Evolutionary conservation across 306 rosid genomes (phyloP).

Genomic region (Leucaena leucocephala): DNA sequence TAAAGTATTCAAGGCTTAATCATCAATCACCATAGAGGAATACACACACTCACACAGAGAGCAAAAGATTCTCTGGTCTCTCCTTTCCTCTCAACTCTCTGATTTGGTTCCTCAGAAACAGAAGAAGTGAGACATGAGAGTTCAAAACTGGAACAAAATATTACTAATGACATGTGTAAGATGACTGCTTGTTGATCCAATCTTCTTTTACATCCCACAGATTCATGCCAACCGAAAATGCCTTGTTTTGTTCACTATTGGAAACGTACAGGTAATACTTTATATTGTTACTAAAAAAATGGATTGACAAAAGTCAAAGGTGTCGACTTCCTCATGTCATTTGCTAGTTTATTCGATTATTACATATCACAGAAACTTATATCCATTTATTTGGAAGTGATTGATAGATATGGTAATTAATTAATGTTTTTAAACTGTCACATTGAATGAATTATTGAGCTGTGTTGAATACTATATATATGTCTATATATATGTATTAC

Average conservation of each 20-base stretch:
- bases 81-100: not conserved
- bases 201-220: constrained; percentile 75
- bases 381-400: too few species aligned
- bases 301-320: too few species aligned
- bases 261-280: constrained; percentile 79
- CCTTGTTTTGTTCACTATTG: constrained; percentile 48
- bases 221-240: too few species aligned
- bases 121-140: not conserved
- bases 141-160: too few species aligned
- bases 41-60: not conserved
- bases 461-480: not conserved
- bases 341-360: too few species aligned
- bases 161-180: constrained; percentile 43
- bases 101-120: not conserved
- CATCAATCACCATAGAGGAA: not conserved
- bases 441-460: not conserved
- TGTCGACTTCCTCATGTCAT: too few species aligned
- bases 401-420: too few species aligned
- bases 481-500: too few species aligned
- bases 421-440: not conserved
- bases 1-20: too few species aligned
- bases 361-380: too few species aligned
- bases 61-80: not conserved
- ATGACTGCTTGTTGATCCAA: constrained; percentile 75
- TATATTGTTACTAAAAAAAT: not conserved